phyloP scores from a whole-genome alignment of 352 stramenopile species.

The Globisporangium paroecandrum region DNA sequence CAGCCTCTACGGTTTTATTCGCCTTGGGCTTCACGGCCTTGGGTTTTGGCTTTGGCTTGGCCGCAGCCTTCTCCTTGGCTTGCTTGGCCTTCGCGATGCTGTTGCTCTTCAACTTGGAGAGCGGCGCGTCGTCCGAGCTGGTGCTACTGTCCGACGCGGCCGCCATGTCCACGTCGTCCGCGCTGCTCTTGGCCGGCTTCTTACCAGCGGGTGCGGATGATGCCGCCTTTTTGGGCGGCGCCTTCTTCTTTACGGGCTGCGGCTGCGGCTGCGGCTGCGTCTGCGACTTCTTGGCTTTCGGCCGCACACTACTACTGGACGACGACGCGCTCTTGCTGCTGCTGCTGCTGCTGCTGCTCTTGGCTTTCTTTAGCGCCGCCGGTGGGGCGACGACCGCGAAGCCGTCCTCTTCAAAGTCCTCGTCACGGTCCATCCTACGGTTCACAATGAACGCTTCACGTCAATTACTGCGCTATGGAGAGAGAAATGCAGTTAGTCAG shows the following conservation, averaged over 20 bases:
- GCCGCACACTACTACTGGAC: background rate
- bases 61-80: conserved; percentile 13
- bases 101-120: conserved; percentile 7
- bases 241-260: background rate
- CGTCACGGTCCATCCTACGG: conserved; percentile 13
- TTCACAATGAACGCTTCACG: background rate
- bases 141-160: background rate
- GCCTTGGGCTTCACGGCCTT: conserved; percentile 19
- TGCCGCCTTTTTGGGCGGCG: background rate
- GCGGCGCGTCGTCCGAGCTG: conserved; percentile 8
- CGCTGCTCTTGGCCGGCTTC: conserved; percentile 5
- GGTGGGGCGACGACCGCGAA: conserved; percentile 14
- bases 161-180: background rate
- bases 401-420: conserved; percentile 17
- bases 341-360: background rate
- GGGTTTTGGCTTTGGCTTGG: conserved; percentile 18
- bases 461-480: too few species aligned
- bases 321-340: background rate
- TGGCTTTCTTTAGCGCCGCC: conserved; percentile 5
- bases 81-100: conserved; percentile 14
- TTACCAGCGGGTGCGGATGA: background rate
- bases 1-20: background rate
- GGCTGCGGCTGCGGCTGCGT: background rate
- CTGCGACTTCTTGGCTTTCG: conserved; percentile 12
- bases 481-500: background rate